Percentiles rank a stretch among this genome's conserved stretches.
Conservation (phyloP, 768 basidiomycete species). For the Terana coerulea region DNA sequence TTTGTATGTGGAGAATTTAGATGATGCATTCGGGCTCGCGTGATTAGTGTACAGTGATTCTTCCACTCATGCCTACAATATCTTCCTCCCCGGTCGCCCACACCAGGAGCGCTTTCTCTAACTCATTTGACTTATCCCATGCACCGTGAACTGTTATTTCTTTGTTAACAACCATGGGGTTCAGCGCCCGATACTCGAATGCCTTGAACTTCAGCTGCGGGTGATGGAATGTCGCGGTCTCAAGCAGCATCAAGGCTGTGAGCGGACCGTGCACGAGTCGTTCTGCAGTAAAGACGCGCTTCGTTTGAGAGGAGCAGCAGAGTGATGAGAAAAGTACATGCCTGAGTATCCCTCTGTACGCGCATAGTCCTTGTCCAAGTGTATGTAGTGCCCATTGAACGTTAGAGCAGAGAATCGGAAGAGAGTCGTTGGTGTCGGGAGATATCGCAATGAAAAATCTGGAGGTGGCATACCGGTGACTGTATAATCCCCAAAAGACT, state of each 20-base stretch:
- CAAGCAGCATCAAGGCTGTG: slow-evolving; percentile 76
- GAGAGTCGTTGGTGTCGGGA: slow-evolving; percentile 64
- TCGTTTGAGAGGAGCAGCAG: slow-evolving; percentile 1
- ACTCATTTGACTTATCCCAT: slow-evolving; percentile 25
- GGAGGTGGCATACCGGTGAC: slow-evolving; percentile 48
- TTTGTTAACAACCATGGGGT: slow-evolving; percentile 55
- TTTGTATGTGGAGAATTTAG: too few relatives aligned
- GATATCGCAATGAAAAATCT: slow-evolving; percentile 64
- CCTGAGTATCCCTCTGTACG: slow-evolving; percentile 73
- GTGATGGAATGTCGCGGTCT: slow-evolving; percentile 47
- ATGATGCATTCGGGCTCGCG: too few relatives aligned
- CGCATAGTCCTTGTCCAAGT: slow-evolving; percentile 75
- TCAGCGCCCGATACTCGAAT: slow-evolving; percentile 71
- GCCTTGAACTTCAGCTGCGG: slow-evolving; percentile 42
- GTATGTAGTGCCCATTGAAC: slow-evolving; percentile 83
- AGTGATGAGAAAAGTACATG: slow-evolving; percentile 23
- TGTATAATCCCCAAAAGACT: slow-evolving; percentile 27
- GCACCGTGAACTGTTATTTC: slow-evolving; percentile 44
- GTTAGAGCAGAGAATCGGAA: slow-evolving; percentile 87
- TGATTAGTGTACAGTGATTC: slow-evolving; percentile 29
- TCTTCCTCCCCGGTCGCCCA: slow-evolving; percentile 60
- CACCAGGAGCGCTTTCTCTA: slow-evolving; percentile 37
- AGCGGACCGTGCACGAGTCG: slow-evolving; percentile 84
- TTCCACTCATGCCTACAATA: slow-evolving; percentile 65
- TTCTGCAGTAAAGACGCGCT: slow-evolving; percentile 45